Base-by-base conservation (phyloP, 495 filamentous ascomycete species). In the Neurospora sp. region DNA sequence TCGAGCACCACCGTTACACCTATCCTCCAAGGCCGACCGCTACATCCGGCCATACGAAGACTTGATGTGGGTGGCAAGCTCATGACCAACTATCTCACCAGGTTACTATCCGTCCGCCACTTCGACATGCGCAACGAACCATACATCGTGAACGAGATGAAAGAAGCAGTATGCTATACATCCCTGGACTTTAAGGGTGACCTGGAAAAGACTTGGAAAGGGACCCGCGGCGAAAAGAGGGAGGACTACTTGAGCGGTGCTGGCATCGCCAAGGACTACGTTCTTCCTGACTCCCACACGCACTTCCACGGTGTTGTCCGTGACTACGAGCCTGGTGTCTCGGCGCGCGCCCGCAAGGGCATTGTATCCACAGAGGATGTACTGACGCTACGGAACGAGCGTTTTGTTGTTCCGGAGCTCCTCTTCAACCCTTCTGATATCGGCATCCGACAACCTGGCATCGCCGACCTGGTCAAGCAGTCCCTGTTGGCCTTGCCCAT, bases 41-140 rank as follows among this genome's bases (percentile, higher is more conserved):
- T 97, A 27, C 94, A 98, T 75, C 83, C 89, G 35, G 93, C 90
- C 14, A 89, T 97, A 71, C 91, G 96, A 18, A 87, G 96, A 69
- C 89, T 99, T 45, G 94, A 97, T 73, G 83, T 99, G 37, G 96
- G 96, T 31, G 96, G 96, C 12, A 98, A 96, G 79, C 87, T 96
- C 40, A 83, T 99, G 71, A 98, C 96, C n/a, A 98, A 98, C 80
- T 91, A 94, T 77, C 87, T 99, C 31, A 95, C 96, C 74, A 90
- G 96, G 70, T 85, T 97, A 37, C 88, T 97, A 27, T 98, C 96
- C 8, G 87, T 95, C 71, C 89, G 95, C 39, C 93, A 97, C 75
- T 97, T 94, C 80, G 94, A 97, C 80, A 94, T 98, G 91, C 88
- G 94, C 74, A 93, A 97, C 77, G 96, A 99, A 75, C 89, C 90